Percentiles rank a stretch among this genome's conserved stretches.
These are phyloP conservation scores for Pyrus betulifolia DNA, from an alignment of 306 rosid genomes.

Conservation along the genomic window DNA sequence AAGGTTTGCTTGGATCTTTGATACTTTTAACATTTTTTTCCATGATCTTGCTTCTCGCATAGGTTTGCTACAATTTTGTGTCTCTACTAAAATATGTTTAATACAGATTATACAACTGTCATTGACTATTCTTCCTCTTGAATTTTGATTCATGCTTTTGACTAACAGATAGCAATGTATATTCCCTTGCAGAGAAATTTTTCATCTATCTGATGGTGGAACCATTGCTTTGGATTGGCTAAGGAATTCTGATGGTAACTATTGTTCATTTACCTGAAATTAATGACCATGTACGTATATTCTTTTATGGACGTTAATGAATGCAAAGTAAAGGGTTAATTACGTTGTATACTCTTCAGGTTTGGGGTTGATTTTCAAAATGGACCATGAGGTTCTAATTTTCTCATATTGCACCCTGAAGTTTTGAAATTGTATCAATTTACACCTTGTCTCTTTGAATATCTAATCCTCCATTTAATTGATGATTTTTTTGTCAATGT, in stretches of 20 bases:
- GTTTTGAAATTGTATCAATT: neutral
- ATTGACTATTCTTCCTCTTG: neutral
- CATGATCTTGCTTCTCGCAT: neutral
- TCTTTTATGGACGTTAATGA: neutral
- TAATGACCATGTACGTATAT: neutral
- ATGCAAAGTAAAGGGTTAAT: neutral
- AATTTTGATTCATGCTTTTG: constrained; percentile 9
- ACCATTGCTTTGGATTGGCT: constrained; percentile 44
- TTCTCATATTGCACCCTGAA: neutral
- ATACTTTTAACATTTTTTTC: neutral
- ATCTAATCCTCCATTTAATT: neutral
- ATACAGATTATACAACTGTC: neutral
- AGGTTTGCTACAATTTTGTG: neutral
- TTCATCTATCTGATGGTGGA: constrained; percentile 28
- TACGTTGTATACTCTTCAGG: neutral
- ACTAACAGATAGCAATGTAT: constrained; percentile 12
- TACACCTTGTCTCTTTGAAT: neutral
- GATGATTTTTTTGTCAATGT: neutral
- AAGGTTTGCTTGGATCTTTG: neutral
- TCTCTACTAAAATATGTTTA: neutral
- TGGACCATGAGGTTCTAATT: neutral
- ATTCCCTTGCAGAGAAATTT: constrained; percentile 21
- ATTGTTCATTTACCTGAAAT: neutral
- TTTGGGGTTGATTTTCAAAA: neutral
- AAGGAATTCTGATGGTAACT: constrained; percentile 26